Base-by-base conservation (phyloP, 257 asterid species). In the Ligustrum vulgare region DNA sequence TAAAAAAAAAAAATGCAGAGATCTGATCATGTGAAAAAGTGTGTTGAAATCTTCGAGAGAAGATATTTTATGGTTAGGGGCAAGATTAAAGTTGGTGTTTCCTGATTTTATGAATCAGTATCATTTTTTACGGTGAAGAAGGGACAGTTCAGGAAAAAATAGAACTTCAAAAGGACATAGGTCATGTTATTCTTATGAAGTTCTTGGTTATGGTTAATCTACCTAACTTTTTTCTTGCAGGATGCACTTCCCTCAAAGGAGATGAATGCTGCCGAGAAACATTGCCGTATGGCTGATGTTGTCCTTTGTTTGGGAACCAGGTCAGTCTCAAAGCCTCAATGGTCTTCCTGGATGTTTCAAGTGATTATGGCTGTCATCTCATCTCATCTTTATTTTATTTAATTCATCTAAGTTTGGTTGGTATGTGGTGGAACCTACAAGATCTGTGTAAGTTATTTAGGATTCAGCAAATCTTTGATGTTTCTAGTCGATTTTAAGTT, bases 271-370 rank as follows among this genome's bases (percentile, higher is more conserved):
- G 98, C 99, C 9, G 97, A 87, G 82, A 91, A 78, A 78, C 98
- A 94, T 77, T 94, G 99, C 90, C 86, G 82, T 91, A 85, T 86
- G 91, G 97, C 99, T 60, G 99, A 94, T 87, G 83, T 94, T 35
- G 96, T 94, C 67, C 71, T 94, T 79, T 94, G 99, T 70, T 88
- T 94, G 37, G 99, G 99, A 51, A 94, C 99, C 60, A 94, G 99
- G 99, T 94, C 36, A 68, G 58, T 72, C 58, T 31, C 35, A 35
- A 23, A 39, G 25, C 35, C 58, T 70, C 77, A 22, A 22, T 23
- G 34, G 10, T 60, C 67, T 60, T 25, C 16, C 7, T 60, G 34
- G 35, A 25, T 1, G 67, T 60, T 58, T 58, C 66, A 23, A 58
- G 66, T 58, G 32, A 23, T 23, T 54, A 54, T 54, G 25, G 4